These are phyloP conservation scores for Colletotrichum acutatum DNA, from an alignment of 2,329 filamentous ascomycete species.

Conservation along the genomic window DNA sequence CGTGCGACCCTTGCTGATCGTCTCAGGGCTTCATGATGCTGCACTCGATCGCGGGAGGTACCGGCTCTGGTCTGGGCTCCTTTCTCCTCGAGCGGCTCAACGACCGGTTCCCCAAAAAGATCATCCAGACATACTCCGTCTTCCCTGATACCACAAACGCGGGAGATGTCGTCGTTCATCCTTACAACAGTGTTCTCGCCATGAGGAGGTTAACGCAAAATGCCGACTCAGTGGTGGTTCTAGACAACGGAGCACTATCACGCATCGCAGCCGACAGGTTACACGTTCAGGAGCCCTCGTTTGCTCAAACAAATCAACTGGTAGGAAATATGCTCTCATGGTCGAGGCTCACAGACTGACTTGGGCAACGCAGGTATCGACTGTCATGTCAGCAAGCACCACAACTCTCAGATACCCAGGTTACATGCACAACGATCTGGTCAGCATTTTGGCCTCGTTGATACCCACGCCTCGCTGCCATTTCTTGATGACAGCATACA, in stretches of 20 bases:
- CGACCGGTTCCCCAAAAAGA: slow-evolving; percentile 97
- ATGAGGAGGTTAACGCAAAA: slow-evolving; percentile 94
- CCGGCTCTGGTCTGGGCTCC: slow-evolving; percentile 93
- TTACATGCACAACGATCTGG: slow-evolving; percentile 99
- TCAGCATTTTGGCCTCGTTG: slow-evolving; percentile 93
- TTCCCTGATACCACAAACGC: slow-evolving; percentile 93
- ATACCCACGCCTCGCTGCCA: slow-evolving; percentile 97
- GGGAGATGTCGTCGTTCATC: slow-evolving; percentile 94
- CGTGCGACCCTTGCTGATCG: slow-evolving; percentile 37
- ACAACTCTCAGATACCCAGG: slow-evolving; percentile 96
- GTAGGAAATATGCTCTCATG: slow-evolving; percentile 54
- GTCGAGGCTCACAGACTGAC: neutral
- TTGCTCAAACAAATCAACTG: slow-evolving; percentile 97
- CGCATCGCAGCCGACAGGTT: slow-evolving; percentile 94
- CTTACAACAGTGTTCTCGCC: slow-evolving; percentile 95
- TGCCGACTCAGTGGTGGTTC: slow-evolving; percentile 95
- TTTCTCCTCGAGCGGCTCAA: slow-evolving; percentile 96
- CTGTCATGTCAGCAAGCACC: slow-evolving; percentile 98
- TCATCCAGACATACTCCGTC: slow-evolving; percentile 98
- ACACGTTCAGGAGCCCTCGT: slow-evolving; percentile 94
- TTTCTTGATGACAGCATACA: slow-evolving; percentile 98
- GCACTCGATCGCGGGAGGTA: slow-evolving; percentile 97
- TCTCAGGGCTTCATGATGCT: slow-evolving; percentile 93
- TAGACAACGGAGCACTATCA: slow-evolving; percentile 94
- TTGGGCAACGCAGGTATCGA: slow-evolving; percentile 72